Conservation (phyloP, 1,284 basidiomycete species). For the Apiotrichum sp. region DNA sequence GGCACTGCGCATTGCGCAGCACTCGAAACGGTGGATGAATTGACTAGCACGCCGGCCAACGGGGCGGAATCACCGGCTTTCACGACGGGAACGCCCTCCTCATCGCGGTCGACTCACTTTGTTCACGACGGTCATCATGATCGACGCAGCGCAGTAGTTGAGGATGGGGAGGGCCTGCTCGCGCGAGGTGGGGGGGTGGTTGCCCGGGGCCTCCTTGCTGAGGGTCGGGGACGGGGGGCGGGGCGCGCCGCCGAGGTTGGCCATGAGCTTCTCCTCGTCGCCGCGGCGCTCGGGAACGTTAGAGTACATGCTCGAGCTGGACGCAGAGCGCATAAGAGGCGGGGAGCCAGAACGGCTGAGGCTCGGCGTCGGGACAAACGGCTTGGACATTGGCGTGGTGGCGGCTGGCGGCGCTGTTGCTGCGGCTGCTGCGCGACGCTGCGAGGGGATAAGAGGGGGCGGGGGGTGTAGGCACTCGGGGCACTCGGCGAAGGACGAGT, state of each 20-base stretch:
- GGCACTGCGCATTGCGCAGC: too few relatives aligned
- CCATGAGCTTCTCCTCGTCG: slow-evolving; percentile 28
- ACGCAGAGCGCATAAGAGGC: slow-evolving; percentile 18
- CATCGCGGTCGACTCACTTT: slow-evolving; percentile 56
- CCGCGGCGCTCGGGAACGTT: slow-evolving; percentile 12
- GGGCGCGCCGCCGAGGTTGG: slow-evolving; percentile 22
- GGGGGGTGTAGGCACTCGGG: too few relatives aligned
- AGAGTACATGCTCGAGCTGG: slow-evolving; percentile 19
- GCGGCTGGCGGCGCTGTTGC: neutral
- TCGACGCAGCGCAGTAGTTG: slow-evolving; percentile 89
- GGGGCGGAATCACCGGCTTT: too few relatives aligned
- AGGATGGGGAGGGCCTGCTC: slow-evolving; percentile 63
- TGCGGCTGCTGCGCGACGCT: too few relatives aligned
- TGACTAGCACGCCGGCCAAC: too few relatives aligned
- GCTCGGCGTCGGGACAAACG: slow-evolving; percentile 34
- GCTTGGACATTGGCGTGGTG: slow-evolving; percentile 30
- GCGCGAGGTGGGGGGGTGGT: slow-evolving; percentile 23
- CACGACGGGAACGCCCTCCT: too few relatives aligned
- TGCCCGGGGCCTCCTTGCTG: neutral
- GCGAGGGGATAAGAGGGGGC: neutral
- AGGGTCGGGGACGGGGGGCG: slow-evolving; percentile 13
- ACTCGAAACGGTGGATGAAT: too few relatives aligned
- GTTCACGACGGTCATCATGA: slow-evolving; percentile 97
- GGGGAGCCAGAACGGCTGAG: slow-evolving; percentile 35
- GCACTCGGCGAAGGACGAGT: too few relatives aligned